Evolutionary conservation across 192 early-diverging fungal genomes (phyloP), one percentile per base, ranked within the genome.

Genomic region (Umbelopsis isabellina): DNA sequence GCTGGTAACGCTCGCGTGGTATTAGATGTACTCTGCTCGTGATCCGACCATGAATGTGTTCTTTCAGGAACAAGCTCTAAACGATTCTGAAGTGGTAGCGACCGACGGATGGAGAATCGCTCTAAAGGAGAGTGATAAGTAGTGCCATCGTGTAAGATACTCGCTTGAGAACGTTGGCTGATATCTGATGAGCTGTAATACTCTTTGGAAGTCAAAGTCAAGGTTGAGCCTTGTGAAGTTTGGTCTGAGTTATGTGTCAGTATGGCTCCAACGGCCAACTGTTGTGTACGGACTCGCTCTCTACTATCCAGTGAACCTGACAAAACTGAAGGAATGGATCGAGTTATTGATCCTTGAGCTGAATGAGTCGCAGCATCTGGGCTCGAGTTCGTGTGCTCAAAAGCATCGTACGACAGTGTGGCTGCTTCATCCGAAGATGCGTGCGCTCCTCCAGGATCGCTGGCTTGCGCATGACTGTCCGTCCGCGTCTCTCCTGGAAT

Each of bases 181-280:
- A 61, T 61, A 61, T 61, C 55, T 11, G 55, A 61, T 12, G 55
- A 61, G 30, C 55, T 61, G 13, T 27, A 25, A n/a, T 61, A 61
- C 33, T 61, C 55, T 18, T 61, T 61, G 30, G 55, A 61, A 16
- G 55, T 61, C 0, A 30, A 11, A 1, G 55, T 61, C 11, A 61
- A 30, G 1, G 55, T 61, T 13, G 55, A 61, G 13, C 55, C 55
- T 35, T 61, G 55, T 1, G 55, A 61, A 35, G 33, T 61, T 16
- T 61, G 55, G 30, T 61, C 55, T 30, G 55, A 35, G 16, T 16
- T 30, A 30, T 61, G 55, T 30, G 33, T 18, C 55, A 35, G 27
- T 33, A 12, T 18, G 27, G 55, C 30, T n/a, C 27, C 23, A 33
- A 16, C 7, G 55, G 33, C 33, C 55, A 61, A 27, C 2, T 30